A percentile compares a stretch with the other conserved stretches of the same genome.
Evolutionary conservation across 257 asterid species (phyloP).

Genomic region (Solanum tarapatanum): DNA sequence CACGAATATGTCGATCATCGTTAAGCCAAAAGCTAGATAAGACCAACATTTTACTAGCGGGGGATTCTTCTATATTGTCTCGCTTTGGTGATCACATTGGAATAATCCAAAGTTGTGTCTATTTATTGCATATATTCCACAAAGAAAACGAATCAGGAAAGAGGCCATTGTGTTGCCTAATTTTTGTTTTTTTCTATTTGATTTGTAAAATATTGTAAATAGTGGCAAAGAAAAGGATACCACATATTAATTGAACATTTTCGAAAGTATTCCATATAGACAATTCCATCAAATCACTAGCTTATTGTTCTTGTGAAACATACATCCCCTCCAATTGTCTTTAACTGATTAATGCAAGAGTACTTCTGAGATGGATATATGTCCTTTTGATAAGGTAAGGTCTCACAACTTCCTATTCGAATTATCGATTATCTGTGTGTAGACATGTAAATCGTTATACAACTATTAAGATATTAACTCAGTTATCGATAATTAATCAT

Average conservation of each 20-base stretch:
- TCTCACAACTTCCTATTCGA: neutral
- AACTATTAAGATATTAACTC: too few relatives aligned
- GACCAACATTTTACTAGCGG: neutral
- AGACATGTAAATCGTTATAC: too few relatives aligned
- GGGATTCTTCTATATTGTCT: neutral
- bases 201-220: neutral
- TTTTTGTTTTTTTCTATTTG: slow-evolving; percentile 3
- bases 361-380: neutral
- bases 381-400: neutral
- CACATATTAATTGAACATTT: neutral
- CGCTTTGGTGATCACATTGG: neutral
- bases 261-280: neutral
- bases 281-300: neutral
- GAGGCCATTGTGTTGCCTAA: slow-evolving; percentile 1
- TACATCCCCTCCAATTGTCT: neutral
- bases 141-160: slow-evolving; percentile 2
- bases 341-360: neutral
- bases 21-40: neutral
- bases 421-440: too few relatives aligned
- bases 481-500: too few relatives aligned
- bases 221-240: neutral
- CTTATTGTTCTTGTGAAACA: neutral
- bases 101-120: neutral
- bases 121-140: neutral
- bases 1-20: neutral